Base-by-base conservation (phyloP, 306 rosid species). In the Vigna nakashimae region DNA sequence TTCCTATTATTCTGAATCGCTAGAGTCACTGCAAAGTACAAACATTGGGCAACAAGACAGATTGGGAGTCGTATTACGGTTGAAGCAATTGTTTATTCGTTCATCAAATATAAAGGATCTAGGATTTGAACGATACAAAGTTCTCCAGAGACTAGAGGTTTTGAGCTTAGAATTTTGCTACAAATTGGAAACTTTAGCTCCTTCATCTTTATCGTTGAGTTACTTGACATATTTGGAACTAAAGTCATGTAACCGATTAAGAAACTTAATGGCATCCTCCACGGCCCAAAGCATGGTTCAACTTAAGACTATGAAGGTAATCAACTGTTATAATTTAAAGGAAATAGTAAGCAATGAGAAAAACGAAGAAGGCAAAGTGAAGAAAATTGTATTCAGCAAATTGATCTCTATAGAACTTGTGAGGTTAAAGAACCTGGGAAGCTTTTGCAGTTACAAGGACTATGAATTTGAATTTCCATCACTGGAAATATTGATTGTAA, bases 261-360 rank as follows among this genome's bases (percentile, higher is more conserved):
- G 0, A 0, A 51, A 42, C 14, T 15, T 80, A 30, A 28, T 65
- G 74, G 40, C 60, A 65, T 24, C 17, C 38, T 80, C 83, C 0
- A 73, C 62, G 0, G 79, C 79, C 11, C 43, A 73, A 56, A 72
- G 79, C 40, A 55, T 80, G 74, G 74, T 55, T 64, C 79, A 73
- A 65, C 83, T 80, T 1, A 53, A 1, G 1, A 40, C 74, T 0
- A 10, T 80, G 75, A 65, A 43, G 73, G 34, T 80, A 2, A 18
- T 30, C 0, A 0, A 1, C 0, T 80, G 83, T 55, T 0, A 0
- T 6, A 0, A 0, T 0, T 4, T 80, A n/a, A 2, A 52, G 68
- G 9, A 80, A 24, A 64, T 82, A 43, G 74, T 77, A 12, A 62
- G 15, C 20, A 2, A 46, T 13, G 55, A 71, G n/a, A 71, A 36